Evolutionary conservation across 1,139 yeast species (phyloP).

Genomic region (Magnusiomyces clavatus): DNA sequence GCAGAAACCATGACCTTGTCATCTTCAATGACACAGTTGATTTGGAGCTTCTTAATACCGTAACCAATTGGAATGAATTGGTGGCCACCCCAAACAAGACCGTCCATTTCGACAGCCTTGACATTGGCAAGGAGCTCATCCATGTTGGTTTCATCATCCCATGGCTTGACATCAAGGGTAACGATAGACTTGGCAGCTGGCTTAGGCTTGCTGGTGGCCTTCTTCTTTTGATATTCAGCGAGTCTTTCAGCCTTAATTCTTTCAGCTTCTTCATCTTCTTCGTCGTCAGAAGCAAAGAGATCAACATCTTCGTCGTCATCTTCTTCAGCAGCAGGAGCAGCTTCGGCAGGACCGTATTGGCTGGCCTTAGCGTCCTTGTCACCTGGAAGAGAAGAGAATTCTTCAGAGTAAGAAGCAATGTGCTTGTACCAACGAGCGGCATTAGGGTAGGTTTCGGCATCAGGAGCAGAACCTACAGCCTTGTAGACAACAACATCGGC

Average conservation of each 20-base stretch:
- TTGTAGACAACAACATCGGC: conserved; percentile 89
- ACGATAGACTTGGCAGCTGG: conserved; percentile 98
- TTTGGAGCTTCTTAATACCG: conserved; percentile 99
- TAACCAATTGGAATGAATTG: conserved; percentile 95
- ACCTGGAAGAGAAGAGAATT: conserved; percentile 47
- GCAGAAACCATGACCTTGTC: conserved; percentile 90
- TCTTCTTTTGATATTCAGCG: conserved; percentile 95
- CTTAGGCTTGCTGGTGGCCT: conserved; percentile 94
- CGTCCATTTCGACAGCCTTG: conserved; percentile 77
- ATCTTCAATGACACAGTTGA: conserved; percentile 97
- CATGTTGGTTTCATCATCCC: conserved; percentile 98
- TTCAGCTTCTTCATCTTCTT: conserved; percentile 95
- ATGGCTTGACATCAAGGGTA: conserved; percentile 96
- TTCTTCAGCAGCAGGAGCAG: conserved; percentile 54
- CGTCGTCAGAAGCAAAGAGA: conserved; percentile 85
- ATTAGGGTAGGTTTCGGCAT: conserved; percentile 70
- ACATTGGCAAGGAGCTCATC: conserved; percentile 82
- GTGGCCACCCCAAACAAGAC: conserved; percentile 98
- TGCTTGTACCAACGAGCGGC: conserved; percentile 98
- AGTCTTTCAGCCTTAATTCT: conserved; percentile 93
- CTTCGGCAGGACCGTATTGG: conserved; percentile 55
- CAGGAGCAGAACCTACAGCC: conserved; percentile 78
- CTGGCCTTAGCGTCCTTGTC: conserved; percentile 30
- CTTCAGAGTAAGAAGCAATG: conserved; percentile 86
- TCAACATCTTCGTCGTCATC: conserved; percentile 91